Evolutionary conservation across 2,329 filamentous ascomycete genomes (phyloP).

Genomic region (Epichloe amarillans): DNA sequence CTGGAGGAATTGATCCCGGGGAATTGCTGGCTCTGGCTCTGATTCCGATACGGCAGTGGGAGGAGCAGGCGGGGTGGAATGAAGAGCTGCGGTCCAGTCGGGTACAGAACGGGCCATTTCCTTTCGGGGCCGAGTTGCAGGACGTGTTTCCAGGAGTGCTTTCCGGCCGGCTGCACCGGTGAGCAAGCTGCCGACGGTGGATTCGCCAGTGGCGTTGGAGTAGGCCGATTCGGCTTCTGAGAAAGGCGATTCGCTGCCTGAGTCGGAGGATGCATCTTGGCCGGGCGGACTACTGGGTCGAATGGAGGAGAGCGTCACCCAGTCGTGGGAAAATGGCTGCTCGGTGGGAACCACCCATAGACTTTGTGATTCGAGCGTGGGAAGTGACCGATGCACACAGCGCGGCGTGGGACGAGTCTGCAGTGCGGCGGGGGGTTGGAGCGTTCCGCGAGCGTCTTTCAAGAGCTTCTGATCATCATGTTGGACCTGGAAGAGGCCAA

Average conservation of each 20-base stretch:
- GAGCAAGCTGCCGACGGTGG: constrained; percentile 4
- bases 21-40: neutral
- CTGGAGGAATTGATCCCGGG: neutral
- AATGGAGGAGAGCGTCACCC: constrained; percentile 6
- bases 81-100: neutral
- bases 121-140: neutral
- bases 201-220: constrained; percentile 6
- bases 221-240: constrained; percentile 7
- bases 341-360: constrained; percentile 3
- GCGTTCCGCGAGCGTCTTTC: neutral
- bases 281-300: constrained; percentile 3
- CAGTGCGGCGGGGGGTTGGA: neutral
- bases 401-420: constrained; percentile 2
- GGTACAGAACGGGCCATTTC: neutral
- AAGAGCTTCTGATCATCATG: neutral
- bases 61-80: neutral
- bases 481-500: neutral
- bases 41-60: neutral
- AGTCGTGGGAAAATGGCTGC: constrained; percentile 4
- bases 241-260: constrained; percentile 7
- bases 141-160: neutral
- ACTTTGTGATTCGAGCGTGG: neutral
- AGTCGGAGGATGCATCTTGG: constrained; percentile 3
- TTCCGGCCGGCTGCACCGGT: neutral
- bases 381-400: neutral